phyloP scores from a whole-genome alignment of 768 basidiomycete genomes.

The Melanogaster broomeanus region DNA sequence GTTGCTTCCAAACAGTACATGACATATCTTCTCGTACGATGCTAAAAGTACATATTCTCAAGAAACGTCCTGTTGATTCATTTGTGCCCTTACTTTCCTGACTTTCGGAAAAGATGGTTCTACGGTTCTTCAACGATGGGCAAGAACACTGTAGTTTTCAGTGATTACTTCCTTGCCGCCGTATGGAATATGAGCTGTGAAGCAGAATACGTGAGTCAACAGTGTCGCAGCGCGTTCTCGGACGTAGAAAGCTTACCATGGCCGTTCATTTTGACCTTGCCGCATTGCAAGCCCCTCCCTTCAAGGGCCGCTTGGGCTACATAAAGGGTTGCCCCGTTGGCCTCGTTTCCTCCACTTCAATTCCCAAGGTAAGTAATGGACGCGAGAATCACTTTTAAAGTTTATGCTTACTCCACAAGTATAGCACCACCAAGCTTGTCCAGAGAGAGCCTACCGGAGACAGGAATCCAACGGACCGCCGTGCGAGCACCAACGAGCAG shows the following conservation, averaged over 20 bases:
- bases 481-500: constrained; percentile 42
- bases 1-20: too few relatives aligned
- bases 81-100: too few relatives aligned
- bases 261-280: not conserved
- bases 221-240: not conserved
- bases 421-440: not conserved
- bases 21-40: too few relatives aligned
- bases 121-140: too few relatives aligned
- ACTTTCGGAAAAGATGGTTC: too few relatives aligned
- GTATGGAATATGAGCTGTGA: not conserved
- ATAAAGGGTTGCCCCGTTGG: not conserved
- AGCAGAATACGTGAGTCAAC: not conserved
- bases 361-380: not conserved
- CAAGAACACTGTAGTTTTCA: not conserved
- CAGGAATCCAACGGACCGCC: constrained; percentile 36
- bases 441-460: not conserved
- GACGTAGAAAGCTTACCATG: not conserved
- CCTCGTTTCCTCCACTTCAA: not conserved
- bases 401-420: not conserved
- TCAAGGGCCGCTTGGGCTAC: not conserved
- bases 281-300: not conserved
- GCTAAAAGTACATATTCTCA: too few relatives aligned
- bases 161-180: not conserved
- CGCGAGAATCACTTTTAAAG: not conserved
- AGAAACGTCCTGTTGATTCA: too few relatives aligned